Evolutionary conservation across 164 flowering plant species (phyloP).

Genomic region (Saururus chinensis): DNA sequence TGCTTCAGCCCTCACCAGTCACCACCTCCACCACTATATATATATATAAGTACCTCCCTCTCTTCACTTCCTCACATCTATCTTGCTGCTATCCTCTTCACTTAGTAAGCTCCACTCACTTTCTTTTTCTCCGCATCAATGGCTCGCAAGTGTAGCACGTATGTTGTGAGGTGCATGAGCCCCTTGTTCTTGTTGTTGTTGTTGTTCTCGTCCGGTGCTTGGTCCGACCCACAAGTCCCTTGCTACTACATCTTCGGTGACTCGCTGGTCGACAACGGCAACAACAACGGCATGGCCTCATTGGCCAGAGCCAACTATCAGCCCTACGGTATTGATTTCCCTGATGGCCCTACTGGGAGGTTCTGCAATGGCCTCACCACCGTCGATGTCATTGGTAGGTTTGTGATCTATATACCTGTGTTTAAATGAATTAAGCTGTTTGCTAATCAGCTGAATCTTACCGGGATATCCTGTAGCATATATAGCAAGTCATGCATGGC

Average conservation of each 20-base stretch:
- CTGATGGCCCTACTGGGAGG: slow-evolving; percentile 48
- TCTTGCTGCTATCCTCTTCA: no score
- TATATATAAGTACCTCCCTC: background rate
- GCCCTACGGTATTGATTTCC: slow-evolving; percentile 76
- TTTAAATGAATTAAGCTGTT: no score
- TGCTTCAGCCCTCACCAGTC: background rate
- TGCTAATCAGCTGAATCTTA: no score
- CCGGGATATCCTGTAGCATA: no score
- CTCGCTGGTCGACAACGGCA: slow-evolving; percentile 74
- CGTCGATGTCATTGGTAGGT: slow-evolving; percentile 45
- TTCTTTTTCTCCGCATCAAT: background rate
- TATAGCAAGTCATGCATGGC: no score
- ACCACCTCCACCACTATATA: background rate
- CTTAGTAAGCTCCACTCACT: no score
- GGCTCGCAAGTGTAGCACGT: background rate
- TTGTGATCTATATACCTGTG: no score
- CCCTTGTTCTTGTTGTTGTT: background rate
- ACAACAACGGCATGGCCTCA: slow-evolving; percentile 47
- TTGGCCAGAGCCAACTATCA: slow-evolving; percentile 52
- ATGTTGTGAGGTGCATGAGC: background rate
- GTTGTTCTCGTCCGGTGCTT: background rate
- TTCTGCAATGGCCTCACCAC: slow-evolving; percentile 31
- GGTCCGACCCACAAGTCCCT: slow-evolving; percentile 39
- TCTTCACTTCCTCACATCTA: background rate
- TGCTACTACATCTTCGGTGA: slow-evolving; percentile 79